Base-by-base conservation (phyloP, 306 rosid species). In the Astragalus membranaceus region DNA sequence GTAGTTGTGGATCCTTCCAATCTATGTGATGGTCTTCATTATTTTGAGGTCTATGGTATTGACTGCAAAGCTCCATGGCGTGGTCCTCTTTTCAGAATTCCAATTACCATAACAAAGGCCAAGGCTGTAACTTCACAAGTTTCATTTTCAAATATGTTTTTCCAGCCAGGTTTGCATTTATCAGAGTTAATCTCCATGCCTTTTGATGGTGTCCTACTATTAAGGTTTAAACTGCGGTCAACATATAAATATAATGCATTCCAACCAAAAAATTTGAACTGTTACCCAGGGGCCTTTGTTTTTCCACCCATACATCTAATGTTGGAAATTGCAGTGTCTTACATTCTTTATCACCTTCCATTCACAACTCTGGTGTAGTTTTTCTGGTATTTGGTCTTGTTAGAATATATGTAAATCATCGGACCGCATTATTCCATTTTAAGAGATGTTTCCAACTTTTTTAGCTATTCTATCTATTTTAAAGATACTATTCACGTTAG, bases 11-110 rank as follows among this genome's bases (percentile, higher is more conserved):
- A 94, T 85, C 96, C 98, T 61, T 80, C 86, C 64, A 83, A 77
- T 77, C 91, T 94, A 56, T 48, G 84, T 57, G 91, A 88, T 72
- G 97, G 98, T 66, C 86, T 94, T 74, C 98, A 94, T 82, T 94
- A 87, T 76, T 86, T 74, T 75, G 98, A 94, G 86, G 81, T 94
- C 67, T 85, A 78, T 80, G 98, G 95, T 42, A 63, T 90, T 79
- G 96, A 94, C 70, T 90, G 92, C 86, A 94, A 94, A 67, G 96
- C 96, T 74, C 96, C 97, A 63, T 87, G 97, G 96, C 96, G 95
- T 10, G 98, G 98, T n/a, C 97, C 98, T 51, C 87, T 94, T 35
- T 94, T 94, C 83, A 85, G 96, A 84, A 82, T 94, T 72, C 98
- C 98, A 7, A 78, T 94, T 58, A 94, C 96, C 53, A 83, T 94